Base-by-base conservation (phyloP, 768 basidiomycete species). In the Leccinum imitatum region DNA sequence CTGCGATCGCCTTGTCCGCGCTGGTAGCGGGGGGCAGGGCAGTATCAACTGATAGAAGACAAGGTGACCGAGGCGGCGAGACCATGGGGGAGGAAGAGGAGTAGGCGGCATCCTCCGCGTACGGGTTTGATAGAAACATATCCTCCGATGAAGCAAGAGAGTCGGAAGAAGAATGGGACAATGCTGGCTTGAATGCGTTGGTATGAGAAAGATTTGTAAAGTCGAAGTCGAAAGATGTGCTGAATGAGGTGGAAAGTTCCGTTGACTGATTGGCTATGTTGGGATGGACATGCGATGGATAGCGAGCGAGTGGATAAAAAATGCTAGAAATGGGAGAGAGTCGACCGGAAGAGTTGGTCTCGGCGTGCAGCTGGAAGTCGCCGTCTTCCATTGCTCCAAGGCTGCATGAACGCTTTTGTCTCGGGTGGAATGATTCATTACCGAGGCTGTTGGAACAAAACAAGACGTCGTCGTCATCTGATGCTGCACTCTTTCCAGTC, bases 1-100 rank as follows among this genome's bases (percentile, higher is more conserved):
- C 84, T 17, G 84, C 84, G 53, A 87, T 77, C 15, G 82, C 83
- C 66, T 84, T 86, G 63, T 87, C 85, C 19, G 83, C 75, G 37
- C 76, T 78, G 48, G 83, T 79, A 11, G 83, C 71, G 19, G 75
- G 62, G n/a, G 67, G 59, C 9, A 56, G 52, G 46, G 54, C 51
- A 31, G 50, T 21, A 52, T 27, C 44, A 19, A 10, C 9, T 19
- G 64, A 51, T 57, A 56, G 52, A 39, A 61, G 54, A 46, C 13
- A 25, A 10, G 67, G 62, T 19, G 66, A 66, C 8, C 58, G 65
- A n/a, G 61, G 58, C 15, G 55, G 59, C 37, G 64, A 59, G 10
- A 48, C 30, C 58, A 63, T 54, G 41, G 50, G 52, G 27, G 61
- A 63, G 50, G 51, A 62, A 58, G 48, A 57, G 44, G 11, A 61